Conservation (phyloP, 163 green algal genomes). For the Scenedesmus sp. region DNA sequence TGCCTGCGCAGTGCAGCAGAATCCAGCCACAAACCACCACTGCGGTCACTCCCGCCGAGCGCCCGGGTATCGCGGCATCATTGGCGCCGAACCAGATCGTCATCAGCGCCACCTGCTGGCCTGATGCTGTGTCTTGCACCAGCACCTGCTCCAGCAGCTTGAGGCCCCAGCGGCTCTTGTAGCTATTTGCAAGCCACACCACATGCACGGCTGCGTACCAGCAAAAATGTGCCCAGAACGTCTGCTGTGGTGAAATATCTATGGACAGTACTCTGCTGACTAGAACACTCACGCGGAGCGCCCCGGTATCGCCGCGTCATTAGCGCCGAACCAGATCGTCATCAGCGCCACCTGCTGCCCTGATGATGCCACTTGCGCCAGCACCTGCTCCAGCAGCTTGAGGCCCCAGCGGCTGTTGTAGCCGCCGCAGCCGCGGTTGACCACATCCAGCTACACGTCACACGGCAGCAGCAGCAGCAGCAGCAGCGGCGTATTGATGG, state of each 20-base stretch:
- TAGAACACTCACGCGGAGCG: slow-evolving; percentile 43
- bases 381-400: slow-evolving; percentile 26
- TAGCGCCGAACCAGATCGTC: slow-evolving; percentile 90
- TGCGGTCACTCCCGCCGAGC: slow-evolving; percentile 30
- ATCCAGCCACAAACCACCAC: neutral
- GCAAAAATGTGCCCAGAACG: no score
- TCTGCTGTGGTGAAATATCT: neutral
- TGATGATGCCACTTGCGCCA: neutral
- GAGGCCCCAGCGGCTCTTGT: slow-evolving; percentile 85
- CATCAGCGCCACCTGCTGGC: slow-evolving; percentile 55
- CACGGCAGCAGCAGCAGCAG: neutral
- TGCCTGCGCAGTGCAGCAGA: no score
- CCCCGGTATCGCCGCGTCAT: slow-evolving; percentile 86
- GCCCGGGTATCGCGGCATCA: slow-evolving; percentile 82
- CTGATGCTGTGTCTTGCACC: neutral
- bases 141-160: slow-evolving; percentile 34
- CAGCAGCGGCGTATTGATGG: neutral
- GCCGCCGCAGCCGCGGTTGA: slow-evolving; percentile 78
- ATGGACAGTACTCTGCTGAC: neutral
- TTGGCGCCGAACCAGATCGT: slow-evolving; percentile 92
- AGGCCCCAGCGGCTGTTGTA: slow-evolving; percentile 88
- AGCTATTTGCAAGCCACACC: slow-evolving; percentile 54
- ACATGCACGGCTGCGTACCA: no score
- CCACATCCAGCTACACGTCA: slow-evolving; percentile 64
- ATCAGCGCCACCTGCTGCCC: slow-evolving; percentile 56